phyloP scores from a whole-genome alignment of 2,329 filamentous ascomycete genomes.

The Neodidymelliopsis sp. region DNA sequence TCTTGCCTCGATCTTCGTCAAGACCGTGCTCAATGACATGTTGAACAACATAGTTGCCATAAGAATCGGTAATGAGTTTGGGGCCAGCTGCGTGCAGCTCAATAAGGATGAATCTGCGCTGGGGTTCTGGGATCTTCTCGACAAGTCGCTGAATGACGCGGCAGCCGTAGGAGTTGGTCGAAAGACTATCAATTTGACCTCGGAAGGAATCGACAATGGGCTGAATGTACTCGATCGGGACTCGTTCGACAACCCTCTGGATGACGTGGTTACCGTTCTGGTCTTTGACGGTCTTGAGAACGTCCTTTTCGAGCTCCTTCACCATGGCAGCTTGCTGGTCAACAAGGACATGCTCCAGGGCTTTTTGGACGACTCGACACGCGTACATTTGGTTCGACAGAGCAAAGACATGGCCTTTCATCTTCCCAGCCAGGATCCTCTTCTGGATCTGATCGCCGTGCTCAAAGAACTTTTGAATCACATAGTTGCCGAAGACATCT shows the following conservation, averaged over 20 bases:
- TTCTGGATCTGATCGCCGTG: slow-evolving; percentile 95
- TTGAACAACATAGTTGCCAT: slow-evolving; percentile 95
- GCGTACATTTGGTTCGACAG: slow-evolving; percentile 90
- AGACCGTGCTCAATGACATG: slow-evolving; percentile 85
- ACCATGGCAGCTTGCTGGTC: slow-evolving; percentile 88
- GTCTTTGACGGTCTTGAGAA: slow-evolving; percentile 81
- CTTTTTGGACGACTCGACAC: slow-evolving; percentile 96
- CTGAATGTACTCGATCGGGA: slow-evolving; percentile 78
- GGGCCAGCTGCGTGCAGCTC: slow-evolving; percentile 79
- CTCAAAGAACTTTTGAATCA: slow-evolving; percentile 97
- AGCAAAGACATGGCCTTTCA: slow-evolving; percentile 83
- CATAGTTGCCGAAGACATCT: slow-evolving; percentile 97
- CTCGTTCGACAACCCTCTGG: slow-evolving; percentile 86
- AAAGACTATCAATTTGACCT: slow-evolving; percentile 75
- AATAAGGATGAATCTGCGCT: slow-evolving; percentile 74
- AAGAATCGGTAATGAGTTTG: slow-evolving; percentile 82
- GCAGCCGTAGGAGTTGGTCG: slow-evolving; percentile 85
- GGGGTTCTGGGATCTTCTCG: slow-evolving; percentile 77
- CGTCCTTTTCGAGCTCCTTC: slow-evolving; percentile 78
- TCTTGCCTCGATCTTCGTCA: slow-evolving; percentile 72
- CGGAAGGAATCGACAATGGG: slow-evolving; percentile 85
- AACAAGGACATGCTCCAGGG: slow-evolving; percentile 87
- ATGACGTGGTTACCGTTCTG: slow-evolving; percentile 97
- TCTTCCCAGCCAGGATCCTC: slow-evolving; percentile 80
- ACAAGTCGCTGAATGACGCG: slow-evolving; percentile 92